Evolutionary conservation across 306 rosid species (phyloP).

Genomic region (Castanopsis chinensis): DNA sequence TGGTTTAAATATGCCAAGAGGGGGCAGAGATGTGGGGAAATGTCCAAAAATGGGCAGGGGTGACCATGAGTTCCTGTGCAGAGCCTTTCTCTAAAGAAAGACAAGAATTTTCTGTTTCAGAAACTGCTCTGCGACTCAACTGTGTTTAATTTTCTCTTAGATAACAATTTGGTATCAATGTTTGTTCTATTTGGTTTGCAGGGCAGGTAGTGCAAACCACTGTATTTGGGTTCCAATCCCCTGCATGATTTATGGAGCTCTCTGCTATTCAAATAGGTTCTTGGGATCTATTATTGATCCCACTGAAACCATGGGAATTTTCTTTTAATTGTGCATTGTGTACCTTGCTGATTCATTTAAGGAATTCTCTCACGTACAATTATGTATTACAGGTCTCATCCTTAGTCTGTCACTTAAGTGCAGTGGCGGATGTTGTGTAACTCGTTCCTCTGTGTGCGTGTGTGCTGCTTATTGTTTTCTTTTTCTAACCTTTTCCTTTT

Average conservation of each 20-base stretch:
- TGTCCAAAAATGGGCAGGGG: background rate
- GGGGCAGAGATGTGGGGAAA: background rate
- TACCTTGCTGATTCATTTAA: background rate
- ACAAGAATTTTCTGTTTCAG: background rate
- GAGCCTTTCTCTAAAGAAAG: constrained; percentile 2
- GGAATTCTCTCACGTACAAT: constrained; percentile 21
- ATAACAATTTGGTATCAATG: background rate
- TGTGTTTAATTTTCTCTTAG: background rate
- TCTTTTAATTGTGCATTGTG: background rate
- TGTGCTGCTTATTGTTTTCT: background rate
- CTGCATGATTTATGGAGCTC: constrained; percentile 4
- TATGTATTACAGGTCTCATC: constrained; percentile 50
- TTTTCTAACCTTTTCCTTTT: background rate
- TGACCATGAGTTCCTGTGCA: background rate
- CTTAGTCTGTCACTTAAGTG: constrained; percentile 15
- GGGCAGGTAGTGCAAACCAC: background rate
- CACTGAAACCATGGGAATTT: background rate
- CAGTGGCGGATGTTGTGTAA: background rate
- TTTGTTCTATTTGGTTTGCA: background rate
- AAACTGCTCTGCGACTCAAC: too few relatives aligned
- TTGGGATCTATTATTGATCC: constrained; percentile 5
- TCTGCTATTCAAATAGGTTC: constrained; percentile 1
- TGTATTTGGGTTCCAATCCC: background rate
- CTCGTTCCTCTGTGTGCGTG: background rate
- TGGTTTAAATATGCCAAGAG: background rate